phyloP scores from a whole-genome alignment of 805 yeast genomes.

The Zygotorulaspora florentina region DNA sequence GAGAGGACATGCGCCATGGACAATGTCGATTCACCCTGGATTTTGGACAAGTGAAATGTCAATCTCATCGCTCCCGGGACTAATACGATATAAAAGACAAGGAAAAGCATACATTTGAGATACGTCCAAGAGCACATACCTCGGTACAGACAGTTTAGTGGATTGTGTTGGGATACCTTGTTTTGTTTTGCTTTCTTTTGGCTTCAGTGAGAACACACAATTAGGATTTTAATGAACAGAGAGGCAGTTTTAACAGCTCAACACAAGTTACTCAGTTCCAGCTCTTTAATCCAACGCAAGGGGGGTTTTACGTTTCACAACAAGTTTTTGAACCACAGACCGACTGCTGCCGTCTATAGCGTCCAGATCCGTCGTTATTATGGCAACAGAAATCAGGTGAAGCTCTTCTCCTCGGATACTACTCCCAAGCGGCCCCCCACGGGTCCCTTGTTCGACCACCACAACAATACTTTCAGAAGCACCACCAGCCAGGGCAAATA shows the following conservation, averaged over 20 bases:
- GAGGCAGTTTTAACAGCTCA: slow-evolving; percentile 1
- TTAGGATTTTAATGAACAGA: slow-evolving; percentile 6
- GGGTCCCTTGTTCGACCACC: slow-evolving; percentile 26
- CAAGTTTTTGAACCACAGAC: neutral
- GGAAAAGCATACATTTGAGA: no score
- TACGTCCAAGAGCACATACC: no score
- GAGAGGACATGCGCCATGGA: no score
- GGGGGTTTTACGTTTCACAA: neutral
- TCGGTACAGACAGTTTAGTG: no score
- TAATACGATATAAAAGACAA: no score
- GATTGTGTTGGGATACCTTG: no score
- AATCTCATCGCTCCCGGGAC: no score
- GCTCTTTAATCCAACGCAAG: neutral
- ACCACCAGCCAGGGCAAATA: slow-evolving; percentile 25
- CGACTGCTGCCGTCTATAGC: neutral
- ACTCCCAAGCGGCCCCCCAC: slow-evolving; percentile 10
- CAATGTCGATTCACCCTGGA: no score
- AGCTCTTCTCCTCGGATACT: slow-evolving; percentile 11
- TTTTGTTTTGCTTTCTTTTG: no score
- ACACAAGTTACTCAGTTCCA: neutral
- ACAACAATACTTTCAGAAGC: slow-evolving; percentile 25
- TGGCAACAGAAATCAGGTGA: slow-evolving; percentile 14
- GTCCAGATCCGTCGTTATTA: slow-evolving; percentile 7
- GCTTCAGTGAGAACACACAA: neutral
- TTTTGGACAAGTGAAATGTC: no score